phyloP scores from a whole-genome alignment of 2,329 filamentous ascomycete species.

The Curvularia spicifera region DNA sequence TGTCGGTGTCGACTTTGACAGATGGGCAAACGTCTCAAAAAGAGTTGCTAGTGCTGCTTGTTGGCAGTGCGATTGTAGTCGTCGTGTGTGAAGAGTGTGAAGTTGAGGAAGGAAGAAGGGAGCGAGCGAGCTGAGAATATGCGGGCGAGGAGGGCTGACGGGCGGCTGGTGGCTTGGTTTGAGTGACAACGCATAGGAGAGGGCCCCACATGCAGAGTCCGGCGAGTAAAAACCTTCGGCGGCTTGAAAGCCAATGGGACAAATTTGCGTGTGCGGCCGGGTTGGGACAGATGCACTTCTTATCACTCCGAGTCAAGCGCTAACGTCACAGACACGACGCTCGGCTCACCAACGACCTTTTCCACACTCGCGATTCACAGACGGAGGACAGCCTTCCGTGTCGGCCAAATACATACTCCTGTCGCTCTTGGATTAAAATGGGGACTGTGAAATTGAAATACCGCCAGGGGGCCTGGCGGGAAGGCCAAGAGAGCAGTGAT shows the following conservation, averaged over 20 bases:
- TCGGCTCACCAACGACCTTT: constrained; percentile 25
- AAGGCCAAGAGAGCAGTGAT: constrained; percentile 38
- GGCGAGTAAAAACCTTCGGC: constrained; percentile 34
- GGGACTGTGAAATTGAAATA: constrained; percentile 33
- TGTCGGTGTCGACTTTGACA: constrained; percentile 13
- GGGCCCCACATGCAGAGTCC: constrained; percentile 43
- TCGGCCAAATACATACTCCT: constrained; percentile 35
- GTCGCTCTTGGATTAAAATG: constrained; percentile 22
- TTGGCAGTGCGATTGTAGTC: constrained; percentile 26
- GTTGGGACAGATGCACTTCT: constrained; percentile 42
- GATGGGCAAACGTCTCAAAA: constrained; percentile 25
- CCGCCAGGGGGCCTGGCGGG: constrained; percentile 32
- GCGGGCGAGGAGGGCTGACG: constrained; percentile 38
- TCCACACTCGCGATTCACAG: constrained; percentile 25
- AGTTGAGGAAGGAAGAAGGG: constrained; percentile 37
- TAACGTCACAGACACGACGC: constrained; percentile 28
- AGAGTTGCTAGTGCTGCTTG: constrained; percentile 15
- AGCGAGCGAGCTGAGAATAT: constrained; percentile 36
- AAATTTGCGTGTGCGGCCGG: constrained; percentile 23
- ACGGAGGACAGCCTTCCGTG: constrained; percentile 25
- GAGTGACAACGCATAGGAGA: constrained; percentile 48
- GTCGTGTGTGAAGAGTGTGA: constrained; percentile 22
- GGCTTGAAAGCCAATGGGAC: constrained; percentile 45
- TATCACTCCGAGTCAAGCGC: constrained; percentile 38
- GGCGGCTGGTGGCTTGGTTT: constrained; percentile 42